Conservation (phyloP, 768 basidiomycete genomes). For the Lanmaoa rubissima region DNA sequence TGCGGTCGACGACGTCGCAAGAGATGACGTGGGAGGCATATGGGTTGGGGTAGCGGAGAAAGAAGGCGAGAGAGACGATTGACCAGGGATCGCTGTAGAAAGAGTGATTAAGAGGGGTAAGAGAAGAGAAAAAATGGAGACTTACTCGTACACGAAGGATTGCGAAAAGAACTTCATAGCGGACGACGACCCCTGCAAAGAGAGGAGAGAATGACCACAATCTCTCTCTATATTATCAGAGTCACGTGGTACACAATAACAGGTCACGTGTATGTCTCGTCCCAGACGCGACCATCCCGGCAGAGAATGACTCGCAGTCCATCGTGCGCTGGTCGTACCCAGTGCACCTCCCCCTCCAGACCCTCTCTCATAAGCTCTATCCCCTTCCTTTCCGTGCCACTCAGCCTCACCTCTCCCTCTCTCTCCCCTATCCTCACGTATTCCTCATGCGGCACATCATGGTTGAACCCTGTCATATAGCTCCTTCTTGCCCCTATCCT, state of each 20-base stretch:
- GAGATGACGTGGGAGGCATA: constrained; percentile 92
- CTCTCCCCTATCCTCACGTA: constrained; percentile 63
- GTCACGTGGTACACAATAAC: constrained; percentile 12
- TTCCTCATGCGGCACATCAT: constrained; percentile 77
- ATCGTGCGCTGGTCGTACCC: constrained; percentile 75
- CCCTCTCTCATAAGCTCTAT: constrained; percentile 49
- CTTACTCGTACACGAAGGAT: constrained; percentile 57
- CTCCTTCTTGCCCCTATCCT: constrained; percentile 58
- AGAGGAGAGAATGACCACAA: not conserved
- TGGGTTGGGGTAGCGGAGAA: constrained; percentile 94
- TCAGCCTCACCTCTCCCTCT: constrained; percentile 25
- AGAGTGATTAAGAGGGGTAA: not conserved
- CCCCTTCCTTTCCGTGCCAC: constrained; percentile 39
- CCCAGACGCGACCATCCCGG: constrained; percentile 41
- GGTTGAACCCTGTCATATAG: constrained; percentile 74
- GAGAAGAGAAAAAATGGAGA: not conserved
- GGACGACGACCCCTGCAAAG: constrained; percentile 40
- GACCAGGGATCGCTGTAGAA: constrained; percentile 81
- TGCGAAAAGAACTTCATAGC: constrained; percentile 55
- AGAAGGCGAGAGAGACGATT: constrained; percentile 90
- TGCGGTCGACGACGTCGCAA: constrained; percentile 91
- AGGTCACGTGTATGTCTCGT: constrained; percentile 46
- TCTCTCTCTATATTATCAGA: not conserved
- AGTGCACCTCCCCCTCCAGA: constrained; percentile 41
- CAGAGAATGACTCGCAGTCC: constrained; percentile 59